Evolutionary conservation across 441 rosid genomes (phyloP), one percentile per base, ranked within the genome.

Genomic region (Viola pubescens): DNA sequence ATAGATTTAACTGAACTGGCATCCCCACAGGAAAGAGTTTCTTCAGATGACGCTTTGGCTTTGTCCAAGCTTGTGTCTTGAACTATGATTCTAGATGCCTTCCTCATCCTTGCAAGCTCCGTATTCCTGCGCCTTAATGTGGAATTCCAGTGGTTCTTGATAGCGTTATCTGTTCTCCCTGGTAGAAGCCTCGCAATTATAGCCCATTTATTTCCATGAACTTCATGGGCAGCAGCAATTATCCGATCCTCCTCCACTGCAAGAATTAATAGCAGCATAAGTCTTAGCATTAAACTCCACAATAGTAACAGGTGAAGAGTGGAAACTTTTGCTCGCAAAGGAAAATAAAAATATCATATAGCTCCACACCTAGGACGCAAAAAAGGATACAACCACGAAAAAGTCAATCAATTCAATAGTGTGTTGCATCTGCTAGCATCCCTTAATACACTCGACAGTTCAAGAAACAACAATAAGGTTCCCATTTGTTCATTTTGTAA

Each of bases 221-320:
- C 66, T 37, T 74, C 79, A 63, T 85, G 91, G 42, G 88, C 88
- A 42, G 62, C 42, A 51, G 81, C 71, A 61, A 87, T 86, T 54
- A 80, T 81, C 39, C 46, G 83, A 71, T 86, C 94, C 76, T 91
- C 94, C 74, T 77, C 91, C 50, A 82, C 95, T 87, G 79, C 70
- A 70, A 9, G 53, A 61, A 41, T 26, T 26, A 26, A 26, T 26
- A 26, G 34, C 2, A 26, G 34, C 34, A 26, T 26, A 26, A 26
- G 34, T 26, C 34, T 26, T 26, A 26, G 34, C 34, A 26, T 26
- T 26, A 26, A 26, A 26, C 34, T 26, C 34, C 34, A 26, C 34
- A 26, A 26, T 26, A 26, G 34, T 26, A 26, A 26, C 34, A 26
- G 34, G 34, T 26, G 34, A 26, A 26, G 2, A 26, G 34, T 26